Base-by-base conservation (phyloP, 116 monocot genomes). In the Papilionanthe hybrid region DNA sequence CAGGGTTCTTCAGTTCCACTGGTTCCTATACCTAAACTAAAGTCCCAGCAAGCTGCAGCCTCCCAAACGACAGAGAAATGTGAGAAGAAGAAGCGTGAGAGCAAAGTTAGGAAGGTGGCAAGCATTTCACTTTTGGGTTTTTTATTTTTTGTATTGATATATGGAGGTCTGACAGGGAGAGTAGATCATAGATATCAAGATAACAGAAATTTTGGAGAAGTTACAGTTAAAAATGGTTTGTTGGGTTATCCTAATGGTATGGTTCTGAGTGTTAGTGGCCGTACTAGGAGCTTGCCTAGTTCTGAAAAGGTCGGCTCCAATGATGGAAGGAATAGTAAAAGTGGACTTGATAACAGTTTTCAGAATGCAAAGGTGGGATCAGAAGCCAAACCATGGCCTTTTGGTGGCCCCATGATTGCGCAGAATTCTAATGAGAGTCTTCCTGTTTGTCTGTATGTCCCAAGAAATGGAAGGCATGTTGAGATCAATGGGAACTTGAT, bases 401-500 rank as follows among this genome's bases (percentile, higher is more conserved):
- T 48, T 1, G 72, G 72, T 60, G 65, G 27, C 17, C 78, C 65
- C 0, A 71, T 58, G 73, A 74, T 77, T 22, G 41, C 78, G 23
- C 55, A 65, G 17, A 98, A 98, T 78, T 81, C 90, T 45, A 91
- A 84, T 37, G 88, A 98, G 76, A 91, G 77, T 60, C 83, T 98
- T 0, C 86, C 94, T 79, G 94, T 93, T 23, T 82, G 92, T 22
- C 89, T 98, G 20, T 98, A 98, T 80, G 93, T 98, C 49, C 94
- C 94, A 5, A 91, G 98, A 72, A 94, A 98, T 80, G 90, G 94
- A 65, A 94, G 90, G 75, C 98, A 93, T 82, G 94, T 94, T 49
- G 86, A 98, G 87, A 94, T 98, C 29, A 90, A 98, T 85, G 98
- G 98, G 0, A 98, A 98, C 82, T 86, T 98, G 87, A 98, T 98